Percentiles rank a stretch among this genome's conserved stretches.
Evolutionary conservation across 352 stramenopile species (phyloP).

Genomic region (Phytopythium oedochilum): DNA sequence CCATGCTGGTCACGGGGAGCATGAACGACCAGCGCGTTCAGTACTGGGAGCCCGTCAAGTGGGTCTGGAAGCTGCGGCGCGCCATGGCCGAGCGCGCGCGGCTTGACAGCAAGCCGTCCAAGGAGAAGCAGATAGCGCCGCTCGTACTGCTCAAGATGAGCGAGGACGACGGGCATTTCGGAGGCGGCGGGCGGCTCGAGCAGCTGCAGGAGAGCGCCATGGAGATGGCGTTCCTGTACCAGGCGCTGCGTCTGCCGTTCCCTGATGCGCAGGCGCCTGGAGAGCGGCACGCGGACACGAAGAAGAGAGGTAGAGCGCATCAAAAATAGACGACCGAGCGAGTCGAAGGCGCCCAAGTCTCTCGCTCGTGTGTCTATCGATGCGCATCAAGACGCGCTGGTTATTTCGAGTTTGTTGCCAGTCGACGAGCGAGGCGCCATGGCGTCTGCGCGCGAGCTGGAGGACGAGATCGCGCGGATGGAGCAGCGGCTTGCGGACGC

Average conservation of each 20-base stretch:
- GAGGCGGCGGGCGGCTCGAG: conserved; percentile 64
- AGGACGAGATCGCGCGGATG: conserved; percentile 58
- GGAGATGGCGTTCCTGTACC: conserved; percentile 84
- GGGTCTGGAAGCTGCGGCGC: conserved; percentile 68
- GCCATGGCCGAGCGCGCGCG: conserved; percentile 23
- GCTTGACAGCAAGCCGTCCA: too few species aligned
- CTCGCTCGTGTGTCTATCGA: background rate
- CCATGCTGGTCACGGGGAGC: conserved; percentile 81
- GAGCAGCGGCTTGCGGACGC: conserved; percentile 48
- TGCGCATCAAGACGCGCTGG: background rate
- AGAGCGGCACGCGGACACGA: conserved; percentile 4
- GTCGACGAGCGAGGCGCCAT: conserved; percentile 17
- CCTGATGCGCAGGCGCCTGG: conserved; percentile 6
- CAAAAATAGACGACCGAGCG: conserved; percentile 19
- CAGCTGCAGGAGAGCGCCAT: conserved; percentile 75
- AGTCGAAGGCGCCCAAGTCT: too few species aligned
- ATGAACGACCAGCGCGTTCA: conserved; percentile 82
- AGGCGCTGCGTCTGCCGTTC: conserved; percentile 50
- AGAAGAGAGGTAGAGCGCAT: background rate
- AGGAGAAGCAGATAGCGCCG: conserved; percentile 14
- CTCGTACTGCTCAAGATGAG: conserved; percentile 69
- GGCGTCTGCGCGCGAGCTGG: conserved; percentile 36
- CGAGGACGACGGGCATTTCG: conserved; percentile 81
- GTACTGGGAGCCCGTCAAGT: conserved; percentile 87
- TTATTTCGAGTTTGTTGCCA: background rate